These are phyloP conservation scores for Tolypocladium tundrense DNA, from an alignment of 2,329 filamentous ascomycete genomes.

Conservation along the genomic window DNA sequence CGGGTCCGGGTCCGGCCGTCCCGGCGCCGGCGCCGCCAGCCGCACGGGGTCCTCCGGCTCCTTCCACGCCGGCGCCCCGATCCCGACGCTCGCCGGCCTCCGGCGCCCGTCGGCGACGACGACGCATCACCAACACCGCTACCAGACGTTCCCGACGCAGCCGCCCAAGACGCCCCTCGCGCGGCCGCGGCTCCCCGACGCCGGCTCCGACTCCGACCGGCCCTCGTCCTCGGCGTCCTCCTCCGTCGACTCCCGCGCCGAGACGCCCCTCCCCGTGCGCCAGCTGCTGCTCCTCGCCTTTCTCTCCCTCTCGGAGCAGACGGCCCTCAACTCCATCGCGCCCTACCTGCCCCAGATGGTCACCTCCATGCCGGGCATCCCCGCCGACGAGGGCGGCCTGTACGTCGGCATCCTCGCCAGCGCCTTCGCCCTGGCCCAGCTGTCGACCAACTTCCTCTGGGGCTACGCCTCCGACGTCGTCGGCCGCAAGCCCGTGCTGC, in stretches of 20 bases:
- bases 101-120: slow-evolving; percentile 27
- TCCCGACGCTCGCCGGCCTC: slow-evolving; percentile 24
- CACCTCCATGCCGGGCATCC: slow-evolving; percentile 70
- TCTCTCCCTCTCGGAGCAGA: slow-evolving; percentile 88
- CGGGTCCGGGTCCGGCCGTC: slow-evolving; percentile 2
- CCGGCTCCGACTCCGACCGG: neutral
- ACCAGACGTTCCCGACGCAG: slow-evolving; percentile 72
- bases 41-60: slow-evolving; percentile 31
- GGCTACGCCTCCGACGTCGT: slow-evolving; percentile 51
- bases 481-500: slow-evolving; percentile 64
- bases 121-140: slow-evolving; percentile 37
- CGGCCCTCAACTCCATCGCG: slow-evolving; percentile 89
- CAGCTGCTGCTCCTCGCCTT: slow-evolving; percentile 81
- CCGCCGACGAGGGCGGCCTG: slow-evolving; percentile 60
- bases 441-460: slow-evolving; percentile 70
- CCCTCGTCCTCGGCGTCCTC: slow-evolving; percentile 12
- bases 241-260: slow-evolving; percentile 27
- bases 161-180: slow-evolving; percentile 58
- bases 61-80: slow-evolving; percentile 41
- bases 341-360: slow-evolving; percentile 95
- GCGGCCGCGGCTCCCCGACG: slow-evolving; percentile 9
- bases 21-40: slow-evolving; percentile 2
- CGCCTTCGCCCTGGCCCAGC: slow-evolving; percentile 83
- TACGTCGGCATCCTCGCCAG: slow-evolving; percentile 89
- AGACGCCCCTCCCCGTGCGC: slow-evolving; percentile 66